A percentile compares a stretch with the other conserved stretches of the same genome.
Evolutionary conservation across 495 filamentous ascomycete species (phyloP).

Genomic region (Penicillium soppii): DNA sequence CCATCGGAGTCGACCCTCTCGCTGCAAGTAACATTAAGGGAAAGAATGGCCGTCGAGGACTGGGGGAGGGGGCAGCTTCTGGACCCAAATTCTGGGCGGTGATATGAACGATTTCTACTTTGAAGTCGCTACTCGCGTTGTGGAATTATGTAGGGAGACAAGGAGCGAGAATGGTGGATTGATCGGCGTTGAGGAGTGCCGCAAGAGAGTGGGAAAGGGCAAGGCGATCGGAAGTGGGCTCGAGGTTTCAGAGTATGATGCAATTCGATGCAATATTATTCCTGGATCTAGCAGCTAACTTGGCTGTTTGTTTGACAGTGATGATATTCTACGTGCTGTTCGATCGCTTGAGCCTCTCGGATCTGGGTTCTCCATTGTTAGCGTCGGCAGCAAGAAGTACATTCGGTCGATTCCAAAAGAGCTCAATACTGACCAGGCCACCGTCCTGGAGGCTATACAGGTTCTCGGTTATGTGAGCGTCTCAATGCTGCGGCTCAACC

Average conservation of each 20-base stretch:
- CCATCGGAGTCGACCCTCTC: conserved; percentile 93
- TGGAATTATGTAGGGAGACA: conserved; percentile 87
- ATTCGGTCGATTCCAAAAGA: conserved; percentile 95
- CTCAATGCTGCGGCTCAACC: conserved; percentile 89
- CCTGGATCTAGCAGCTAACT: too few species aligned
- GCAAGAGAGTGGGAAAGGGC: conserved; percentile 67
- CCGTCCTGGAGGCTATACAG: conserved; percentile 83
- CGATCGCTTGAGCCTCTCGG: conserved; percentile 84
- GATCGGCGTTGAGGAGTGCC: conserved; percentile 79
- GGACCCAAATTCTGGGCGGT: conserved; percentile 87
- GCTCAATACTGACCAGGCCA: conserved; percentile 90
- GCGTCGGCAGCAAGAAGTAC: conserved; percentile 78
- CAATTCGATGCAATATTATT: too few species aligned
- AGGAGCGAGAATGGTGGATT: conserved; percentile 90
- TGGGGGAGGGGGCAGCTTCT: conserved; percentile 65
- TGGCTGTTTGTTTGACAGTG: conserved; percentile 45
- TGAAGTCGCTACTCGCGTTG: conserved; percentile 88
- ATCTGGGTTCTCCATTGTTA: conserved; percentile 78
- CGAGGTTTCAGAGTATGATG: conserved; percentile 65
- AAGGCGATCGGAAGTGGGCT: conserved; percentile 65
- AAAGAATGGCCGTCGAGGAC: conserved; percentile 44
- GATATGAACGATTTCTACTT: conserved; percentile 99
- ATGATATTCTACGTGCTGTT: conserved; percentile 90
- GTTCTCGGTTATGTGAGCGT: conserved; percentile 85
- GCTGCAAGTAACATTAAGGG: conserved; percentile 66